Base-by-base conservation (phyloP, 108 stramenopile species). In the Conticribra guillardii region DNA sequence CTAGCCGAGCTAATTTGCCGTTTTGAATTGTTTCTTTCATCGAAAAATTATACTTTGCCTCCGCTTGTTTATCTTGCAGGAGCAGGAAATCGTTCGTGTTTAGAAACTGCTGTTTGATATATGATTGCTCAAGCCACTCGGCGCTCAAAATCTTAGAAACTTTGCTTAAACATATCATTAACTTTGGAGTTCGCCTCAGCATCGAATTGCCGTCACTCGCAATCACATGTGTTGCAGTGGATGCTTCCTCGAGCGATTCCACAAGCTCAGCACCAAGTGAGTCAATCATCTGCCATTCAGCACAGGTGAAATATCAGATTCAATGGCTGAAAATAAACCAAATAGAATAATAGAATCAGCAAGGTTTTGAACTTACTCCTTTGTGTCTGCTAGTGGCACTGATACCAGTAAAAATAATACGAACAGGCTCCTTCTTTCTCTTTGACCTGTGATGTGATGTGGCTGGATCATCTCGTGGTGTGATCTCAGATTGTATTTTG, bases 181-280 rank as follows among this genome's bases (percentile, higher is more conserved):
- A 78, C 67, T 88, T 88, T 0, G 87, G 84, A 14, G 87, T 88
- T 15, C 87, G 80, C 54, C 82, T 67, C 18, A 88, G 46, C 3
- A 48, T 49, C 11, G 57, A 66, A 23, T 67, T 68, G 44, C 74
- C 79, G 47, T 80, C 79, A 9, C 69, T 81, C 19, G 80, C 87
- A 51, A 87, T 85, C 4, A 83, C 67, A 72, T 87, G 82, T 21
- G 82, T 85, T n/a, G 82, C 84, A 18, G 55, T 68, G 1, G 51
- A 30, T 27, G 87, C 82, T 60, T 87, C 63, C 31, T 83, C 80
- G 30, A 85, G 54, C 9, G 69, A 69, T 34, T 85, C 86, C 14
- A 85, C 47, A 8, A 87, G 33, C 31, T 67, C 55, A 4, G 83
- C 86, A 26, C 86, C 86, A 28, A 87, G 84, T 48, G 67, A 32